These are phyloP conservation scores for Massarina eburnea DNA, from an alignment of 2,329 filamentous ascomycete genomes.

Conservation along the genomic window DNA sequence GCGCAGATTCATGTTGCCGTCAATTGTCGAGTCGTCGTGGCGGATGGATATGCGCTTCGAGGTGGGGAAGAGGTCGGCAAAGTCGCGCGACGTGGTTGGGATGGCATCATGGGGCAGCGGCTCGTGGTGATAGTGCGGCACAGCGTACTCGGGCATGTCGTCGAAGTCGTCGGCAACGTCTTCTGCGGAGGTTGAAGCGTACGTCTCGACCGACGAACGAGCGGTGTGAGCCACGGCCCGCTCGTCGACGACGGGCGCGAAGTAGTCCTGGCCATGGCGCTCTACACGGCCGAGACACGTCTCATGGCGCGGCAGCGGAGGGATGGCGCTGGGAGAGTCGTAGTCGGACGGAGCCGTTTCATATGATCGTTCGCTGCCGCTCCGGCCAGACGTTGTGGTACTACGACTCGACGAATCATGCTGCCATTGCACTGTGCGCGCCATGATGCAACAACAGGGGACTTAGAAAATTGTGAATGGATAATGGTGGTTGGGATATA, in stretches of 20 bases:
- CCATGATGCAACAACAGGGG: slow-evolving; percentile 29
- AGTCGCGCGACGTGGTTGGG: slow-evolving; percentile 78
- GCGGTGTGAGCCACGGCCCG: slow-evolving; percentile 16
- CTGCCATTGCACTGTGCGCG: slow-evolving; percentile 35
- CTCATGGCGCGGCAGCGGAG: slow-evolving; percentile 31
- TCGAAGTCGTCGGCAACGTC: slow-evolving; percentile 53
- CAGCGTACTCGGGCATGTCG: slow-evolving; percentile 53
- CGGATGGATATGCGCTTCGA: slow-evolving; percentile 77
- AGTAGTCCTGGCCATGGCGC: slow-evolving; percentile 25
- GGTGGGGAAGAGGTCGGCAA: slow-evolving; percentile 84
- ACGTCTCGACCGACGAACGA: slow-evolving; percentile 73
- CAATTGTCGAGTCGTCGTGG: slow-evolving; percentile 85
- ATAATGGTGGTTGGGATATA: not conserved
- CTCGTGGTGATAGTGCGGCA: slow-evolving; percentile 64
- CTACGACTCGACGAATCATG: slow-evolving; percentile 34
- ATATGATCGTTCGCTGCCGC: slow-evolving; percentile 36
- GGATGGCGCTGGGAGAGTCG: slow-evolving; percentile 26
- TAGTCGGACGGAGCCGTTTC: slow-evolving; percentile 40
- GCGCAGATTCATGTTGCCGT: slow-evolving; percentile 96
- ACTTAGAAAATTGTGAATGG: slow-evolving; percentile 1
- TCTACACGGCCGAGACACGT: slow-evolving; percentile 36
- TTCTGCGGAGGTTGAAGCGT: slow-evolving; percentile 71
- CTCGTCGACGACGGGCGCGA: slow-evolving; percentile 15
- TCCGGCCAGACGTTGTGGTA: slow-evolving; percentile 30
- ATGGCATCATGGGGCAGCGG: slow-evolving; percentile 66